phyloP scores from a whole-genome alignment of 2,329 filamentous ascomycete species.

The Diplocarpon rosae region DNA sequence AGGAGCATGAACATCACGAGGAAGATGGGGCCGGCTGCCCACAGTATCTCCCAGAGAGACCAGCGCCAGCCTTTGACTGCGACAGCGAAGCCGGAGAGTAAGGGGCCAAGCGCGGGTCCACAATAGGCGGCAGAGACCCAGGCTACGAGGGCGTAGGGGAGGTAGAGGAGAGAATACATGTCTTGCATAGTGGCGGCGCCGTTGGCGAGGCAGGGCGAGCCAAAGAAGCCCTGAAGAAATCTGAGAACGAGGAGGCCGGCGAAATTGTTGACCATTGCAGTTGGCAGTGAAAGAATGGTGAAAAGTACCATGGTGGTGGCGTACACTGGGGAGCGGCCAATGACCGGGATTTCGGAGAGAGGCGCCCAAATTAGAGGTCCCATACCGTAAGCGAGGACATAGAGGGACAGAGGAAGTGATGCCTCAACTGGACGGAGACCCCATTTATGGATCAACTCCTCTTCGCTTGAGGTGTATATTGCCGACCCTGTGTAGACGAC shows the following conservation, averaged over 20 bases:
- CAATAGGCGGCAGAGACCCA: conserved; percentile 46
- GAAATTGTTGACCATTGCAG: conserved; percentile 51
- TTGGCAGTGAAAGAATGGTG: conserved; percentile 54
- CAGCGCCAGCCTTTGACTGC: conserved; percentile 50
- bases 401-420: conserved; percentile 48
- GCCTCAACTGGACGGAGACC: conserved; percentile 40
- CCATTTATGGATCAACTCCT: conserved; percentile 41
- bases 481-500: conserved; percentile 42
- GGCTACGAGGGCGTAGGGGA: conserved; percentile 47
- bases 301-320: conserved; percentile 58
- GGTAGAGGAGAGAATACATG: conserved; percentile 41
- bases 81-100: conserved; percentile 50
- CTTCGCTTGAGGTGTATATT: conserved; percentile 36
- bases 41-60: conserved; percentile 53
- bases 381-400: conserved; percentile 52
- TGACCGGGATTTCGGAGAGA: conserved; percentile 51
- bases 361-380: conserved; percentile 57
- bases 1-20: conserved; percentile 51
- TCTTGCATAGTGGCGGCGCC: conserved; percentile 41
- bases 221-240: conserved; percentile 56
- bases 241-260: conserved; percentile 51
- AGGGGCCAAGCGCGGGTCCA: conserved; percentile 45
- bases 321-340: conserved; percentile 60
- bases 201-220: conserved; percentile 52
- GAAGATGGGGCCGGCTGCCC: conserved; percentile 47